phyloP scores from a whole-genome alignment of 805 yeast species.

The Cyberlindnera maclurae region DNA sequence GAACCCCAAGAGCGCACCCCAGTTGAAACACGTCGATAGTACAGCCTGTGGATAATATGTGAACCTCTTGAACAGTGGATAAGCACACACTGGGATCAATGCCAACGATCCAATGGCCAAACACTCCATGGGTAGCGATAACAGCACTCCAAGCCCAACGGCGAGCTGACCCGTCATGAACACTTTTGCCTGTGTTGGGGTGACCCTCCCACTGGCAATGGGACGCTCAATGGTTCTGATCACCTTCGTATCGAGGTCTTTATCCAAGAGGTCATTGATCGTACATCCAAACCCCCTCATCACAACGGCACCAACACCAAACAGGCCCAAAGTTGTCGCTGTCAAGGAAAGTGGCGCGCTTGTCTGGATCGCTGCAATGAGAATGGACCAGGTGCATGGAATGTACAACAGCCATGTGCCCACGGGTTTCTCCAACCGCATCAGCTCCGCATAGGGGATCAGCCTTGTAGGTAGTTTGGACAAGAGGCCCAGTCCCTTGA shows the following conservation, averaged over 20 bases:
- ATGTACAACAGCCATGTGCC: conserved; percentile 79
- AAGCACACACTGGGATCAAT: conserved; percentile 70
- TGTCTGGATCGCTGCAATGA: conserved; percentile 75
- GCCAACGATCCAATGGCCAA: conserved; percentile 79
- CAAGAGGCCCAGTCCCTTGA: conserved; percentile 41
- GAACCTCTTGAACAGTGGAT: conserved; percentile 90
- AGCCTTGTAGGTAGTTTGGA: conserved; percentile 59
- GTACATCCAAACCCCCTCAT: conserved; percentile 99
- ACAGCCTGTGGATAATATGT: conserved; percentile 92
- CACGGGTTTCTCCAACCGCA: conserved; percentile 93
- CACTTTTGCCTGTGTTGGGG: conserved; percentile 57
- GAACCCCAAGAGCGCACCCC: conserved; percentile 93
- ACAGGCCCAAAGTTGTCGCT: conserved; percentile 54
- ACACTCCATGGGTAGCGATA: conserved; percentile 72
- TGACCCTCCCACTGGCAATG: conserved; percentile 80
- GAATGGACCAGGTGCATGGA: conserved; percentile 90
- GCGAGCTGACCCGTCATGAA: conserved; percentile 70
- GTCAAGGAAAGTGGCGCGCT: conserved; percentile 66
- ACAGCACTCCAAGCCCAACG: conserved; percentile 65
- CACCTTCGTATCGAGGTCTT: conserved; percentile 77
- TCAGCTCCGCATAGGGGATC: conserved; percentile 88
- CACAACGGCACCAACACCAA: conserved; percentile 76
- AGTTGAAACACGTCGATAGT: conserved; percentile 76
- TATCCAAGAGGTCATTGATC: conserved; percentile 82
- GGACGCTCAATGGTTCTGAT: conserved; percentile 88